These are phyloP conservation scores for Eragrostis nindensis DNA, from an alignment of 176 grass and related monocot species.

Conservation along the genomic window DNA sequence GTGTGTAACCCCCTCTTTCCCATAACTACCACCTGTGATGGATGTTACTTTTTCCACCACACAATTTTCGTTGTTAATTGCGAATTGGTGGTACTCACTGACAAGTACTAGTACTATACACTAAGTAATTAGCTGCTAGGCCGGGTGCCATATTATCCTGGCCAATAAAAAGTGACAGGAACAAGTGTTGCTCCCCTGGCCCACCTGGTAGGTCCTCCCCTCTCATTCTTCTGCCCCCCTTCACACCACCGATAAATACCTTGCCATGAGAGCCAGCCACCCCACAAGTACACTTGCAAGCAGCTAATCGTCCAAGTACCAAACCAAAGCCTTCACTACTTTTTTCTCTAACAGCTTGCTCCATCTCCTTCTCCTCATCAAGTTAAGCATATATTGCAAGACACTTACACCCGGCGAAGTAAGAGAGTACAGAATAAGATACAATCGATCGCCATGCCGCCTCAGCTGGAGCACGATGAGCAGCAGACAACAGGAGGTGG, in stretches of 20 bases:
- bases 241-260: constrained; percentile 57
- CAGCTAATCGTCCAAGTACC: constrained; percentile 20
- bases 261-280: constrained; percentile 33
- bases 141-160: constrained; percentile 27
- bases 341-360: not conserved
- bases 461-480: constrained; percentile 35
- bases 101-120: not conserved
- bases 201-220: constrained; percentile 40
- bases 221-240: not conserved
- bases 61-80: constrained; percentile 6
- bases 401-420: not conserved
- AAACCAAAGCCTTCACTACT: not conserved
- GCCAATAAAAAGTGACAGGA: constrained; percentile 42
- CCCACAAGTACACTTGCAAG: constrained; percentile 30
- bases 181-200: constrained; percentile 43
- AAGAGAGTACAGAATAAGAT: not conserved
- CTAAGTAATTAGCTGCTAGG: not conserved
- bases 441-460: constrained; percentile 37
- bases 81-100: not conserved
- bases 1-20: not conserved
- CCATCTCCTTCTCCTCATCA: not conserved
- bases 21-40: constrained; percentile 22
- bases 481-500: constrained; percentile 33
- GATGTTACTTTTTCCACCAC: constrained; percentile 30
- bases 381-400: not conserved